Conservation (phyloP, 2,329 filamentous ascomycete genomes). For the Daldinia sp. region DNA sequence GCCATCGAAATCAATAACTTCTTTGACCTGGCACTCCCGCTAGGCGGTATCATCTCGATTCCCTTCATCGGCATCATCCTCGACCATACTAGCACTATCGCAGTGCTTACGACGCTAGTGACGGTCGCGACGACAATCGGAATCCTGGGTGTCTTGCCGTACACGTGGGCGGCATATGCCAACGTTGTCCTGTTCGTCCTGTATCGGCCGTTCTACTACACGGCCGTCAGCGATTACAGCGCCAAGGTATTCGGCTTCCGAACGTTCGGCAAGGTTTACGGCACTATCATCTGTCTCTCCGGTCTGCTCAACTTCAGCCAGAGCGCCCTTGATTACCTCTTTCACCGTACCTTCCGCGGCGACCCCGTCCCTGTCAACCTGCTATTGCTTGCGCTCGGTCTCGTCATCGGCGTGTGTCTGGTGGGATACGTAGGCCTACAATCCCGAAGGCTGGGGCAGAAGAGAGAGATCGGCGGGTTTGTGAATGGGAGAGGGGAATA, state of each 20-base stretch:
- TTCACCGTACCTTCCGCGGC: conserved; percentile 77
- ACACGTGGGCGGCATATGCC: conserved; percentile 76
- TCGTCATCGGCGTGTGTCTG: conserved; percentile 73
- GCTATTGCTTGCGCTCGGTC: conserved; percentile 70
- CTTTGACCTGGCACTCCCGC: conserved; percentile 86
- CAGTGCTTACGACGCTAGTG: conserved; percentile 78
- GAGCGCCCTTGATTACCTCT: conserved; percentile 81
- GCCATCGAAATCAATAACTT: conserved; percentile 82
- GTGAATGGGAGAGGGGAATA: conserved; percentile 36
- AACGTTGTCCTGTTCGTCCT: conserved; percentile 85
- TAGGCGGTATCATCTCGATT: conserved; percentile 86
- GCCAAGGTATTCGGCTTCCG: conserved; percentile 94
- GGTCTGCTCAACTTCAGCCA: conserved; percentile 88
- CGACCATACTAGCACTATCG: conserved; percentile 79
- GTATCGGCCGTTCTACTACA: conserved; percentile 91
- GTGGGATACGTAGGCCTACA: conserved; percentile 72
- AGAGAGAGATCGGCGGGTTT: conserved; percentile 38
- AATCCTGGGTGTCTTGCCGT: conserved; percentile 78
- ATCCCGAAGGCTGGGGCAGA: conserved; percentile 48
- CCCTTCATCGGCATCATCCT: conserved; percentile 87
- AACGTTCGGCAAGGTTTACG: conserved; percentile 95
- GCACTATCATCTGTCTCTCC: conserved; percentile 86
- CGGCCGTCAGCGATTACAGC: conserved; percentile 87
- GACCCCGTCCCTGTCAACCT: conserved; percentile 84
- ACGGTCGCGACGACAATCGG: conserved; percentile 79